Evolutionary conservation across 2,329 filamentous ascomycete genomes (phyloP), one percentile per base, ranked within the genome.

Genomic region (Diplodia scrobiculata): DNA sequence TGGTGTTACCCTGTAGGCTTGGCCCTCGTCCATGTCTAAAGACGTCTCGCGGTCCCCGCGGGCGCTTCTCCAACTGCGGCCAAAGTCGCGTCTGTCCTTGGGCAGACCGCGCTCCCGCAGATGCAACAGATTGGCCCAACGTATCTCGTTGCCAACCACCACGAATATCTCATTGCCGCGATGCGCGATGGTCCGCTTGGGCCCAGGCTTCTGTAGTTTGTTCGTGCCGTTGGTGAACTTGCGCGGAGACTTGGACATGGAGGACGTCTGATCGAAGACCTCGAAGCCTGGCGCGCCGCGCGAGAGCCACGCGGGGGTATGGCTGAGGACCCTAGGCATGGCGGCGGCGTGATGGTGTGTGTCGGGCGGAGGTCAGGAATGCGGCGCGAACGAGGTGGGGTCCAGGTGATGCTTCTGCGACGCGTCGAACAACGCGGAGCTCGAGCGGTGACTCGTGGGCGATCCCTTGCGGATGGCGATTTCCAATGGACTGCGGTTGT

Each of bases 101-200:
- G 38, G 48, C 19, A 41, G 19, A 3, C 64, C 64, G 17, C 47
- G 41, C 14, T 87, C 90, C 80, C 96, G 96, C 73, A 98, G 77
- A 67, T 89, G 86, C 62, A 87, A 86, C 65, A 99, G 80, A 78
- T 97, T 91, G 10, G 91, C 89, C 92, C 95, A 99, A 76, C 93
- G 86, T 68, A 99, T 90, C 77, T 98, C 91, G 72, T 90, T 93
- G 58, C 93, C 93, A 48, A 90, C 88, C 21, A 92, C 93, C 13
- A 92, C 88, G 75, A 98, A 98, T 10, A 98, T 82, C 73, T 99
- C 93, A 0, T 91, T 92, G 17, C 91, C 92, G 67, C 94, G 84
- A 59, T 86, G 87, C 10, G 92, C 93, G 72, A 98, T 89, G 0
- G 88, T 92, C 69, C 80, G 81, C 21, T 75, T 78, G 1, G 85